Evolutionary conservation across 2,329 filamentous ascomycete genomes (phyloP).

Genomic region (Huntiella savannae): DNA sequence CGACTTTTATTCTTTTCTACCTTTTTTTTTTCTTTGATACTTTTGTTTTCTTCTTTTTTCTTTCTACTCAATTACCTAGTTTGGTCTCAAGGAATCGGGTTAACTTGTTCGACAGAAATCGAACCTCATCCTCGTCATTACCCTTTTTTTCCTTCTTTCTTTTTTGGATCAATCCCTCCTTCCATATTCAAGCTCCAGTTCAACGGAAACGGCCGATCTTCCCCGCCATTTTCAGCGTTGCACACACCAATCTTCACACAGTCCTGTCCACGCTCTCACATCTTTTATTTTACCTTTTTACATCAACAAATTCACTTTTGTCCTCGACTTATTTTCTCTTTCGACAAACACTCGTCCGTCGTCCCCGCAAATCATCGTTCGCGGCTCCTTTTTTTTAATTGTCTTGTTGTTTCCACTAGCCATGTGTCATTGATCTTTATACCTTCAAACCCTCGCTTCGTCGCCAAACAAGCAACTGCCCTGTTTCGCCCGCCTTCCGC

Average conservation of each 20-base stretch:
- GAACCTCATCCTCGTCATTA: not conserved
- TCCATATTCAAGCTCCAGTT: not conserved
- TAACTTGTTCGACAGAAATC: not conserved
- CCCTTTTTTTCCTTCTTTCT: not conserved
- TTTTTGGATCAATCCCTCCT: not conserved
- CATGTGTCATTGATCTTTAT: too few species aligned
- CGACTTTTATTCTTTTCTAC: conserved; percentile 15
- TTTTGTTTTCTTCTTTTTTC: not conserved
- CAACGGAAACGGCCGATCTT: too few species aligned
- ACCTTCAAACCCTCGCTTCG: too few species aligned
- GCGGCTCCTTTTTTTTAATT: not conserved
- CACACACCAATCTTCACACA: too few species aligned
- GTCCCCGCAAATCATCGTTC: not conserved
- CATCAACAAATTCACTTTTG: not conserved
- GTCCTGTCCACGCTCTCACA: not conserved
- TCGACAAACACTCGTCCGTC: too few species aligned
- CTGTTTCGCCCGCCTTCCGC: too few species aligned
- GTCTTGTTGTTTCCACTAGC: too few species aligned
- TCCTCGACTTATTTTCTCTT: not conserved
- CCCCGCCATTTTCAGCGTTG: too few species aligned
- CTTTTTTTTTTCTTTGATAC: not conserved
- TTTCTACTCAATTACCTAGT: not conserved
- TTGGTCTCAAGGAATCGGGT: not conserved
- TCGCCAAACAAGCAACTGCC: too few species aligned
- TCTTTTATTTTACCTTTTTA: not conserved